phyloP scores from a whole-genome alignment of 2,329 filamentous ascomycete species.

The Pseudopyrenochaeta lycopersici region DNA sequence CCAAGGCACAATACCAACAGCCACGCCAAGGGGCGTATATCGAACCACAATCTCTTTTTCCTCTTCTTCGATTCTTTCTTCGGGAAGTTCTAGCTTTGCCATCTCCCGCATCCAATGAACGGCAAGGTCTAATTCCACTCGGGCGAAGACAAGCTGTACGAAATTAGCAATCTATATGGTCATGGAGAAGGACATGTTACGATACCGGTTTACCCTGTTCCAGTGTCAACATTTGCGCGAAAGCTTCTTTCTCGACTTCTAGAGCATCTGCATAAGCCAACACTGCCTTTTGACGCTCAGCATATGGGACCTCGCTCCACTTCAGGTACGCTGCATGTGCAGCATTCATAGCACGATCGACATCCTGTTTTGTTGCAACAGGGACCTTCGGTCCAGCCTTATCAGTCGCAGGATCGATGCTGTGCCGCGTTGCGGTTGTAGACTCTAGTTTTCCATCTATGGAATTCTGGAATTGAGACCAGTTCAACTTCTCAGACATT shows the following conservation, averaged over 20 bases:
- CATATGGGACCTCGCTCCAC: slow-evolving; percentile 47
- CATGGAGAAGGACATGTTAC: no score
- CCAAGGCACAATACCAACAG: slow-evolving; percentile 51
- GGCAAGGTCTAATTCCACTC: no score
- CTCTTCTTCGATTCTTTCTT: slow-evolving; percentile 50
- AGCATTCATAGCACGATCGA: slow-evolving; percentile 58
- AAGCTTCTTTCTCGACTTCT: slow-evolving; percentile 25
- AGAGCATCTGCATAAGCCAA: slow-evolving; percentile 29
- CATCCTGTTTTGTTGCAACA: slow-evolving; percentile 56
- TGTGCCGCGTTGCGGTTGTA: slow-evolving; percentile 48
- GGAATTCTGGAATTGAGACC: no score
- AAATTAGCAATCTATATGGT: no score
- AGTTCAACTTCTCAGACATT: no score
- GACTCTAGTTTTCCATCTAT: no score
- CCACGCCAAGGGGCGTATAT: slow-evolving; percentile 56
- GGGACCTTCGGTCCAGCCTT: slow-evolving; percentile 59
- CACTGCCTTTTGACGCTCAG: slow-evolving; percentile 25
- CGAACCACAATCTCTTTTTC: slow-evolving; percentile 54
- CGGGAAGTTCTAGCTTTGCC: slow-evolving; percentile 40
- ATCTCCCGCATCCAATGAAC: no score
- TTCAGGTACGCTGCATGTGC: slow-evolving; percentile 55
- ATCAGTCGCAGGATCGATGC: slow-evolving; percentile 60
- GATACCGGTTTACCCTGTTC: slow-evolving; percentile 38
- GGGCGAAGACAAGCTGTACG: no score
- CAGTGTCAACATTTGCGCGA: slow-evolving; percentile 29